These are phyloP conservation scores for Lasiodiplodia theobromae DNA, from an alignment of 2,329 filamentous ascomycete species.

Conservation along the genomic window DNA sequence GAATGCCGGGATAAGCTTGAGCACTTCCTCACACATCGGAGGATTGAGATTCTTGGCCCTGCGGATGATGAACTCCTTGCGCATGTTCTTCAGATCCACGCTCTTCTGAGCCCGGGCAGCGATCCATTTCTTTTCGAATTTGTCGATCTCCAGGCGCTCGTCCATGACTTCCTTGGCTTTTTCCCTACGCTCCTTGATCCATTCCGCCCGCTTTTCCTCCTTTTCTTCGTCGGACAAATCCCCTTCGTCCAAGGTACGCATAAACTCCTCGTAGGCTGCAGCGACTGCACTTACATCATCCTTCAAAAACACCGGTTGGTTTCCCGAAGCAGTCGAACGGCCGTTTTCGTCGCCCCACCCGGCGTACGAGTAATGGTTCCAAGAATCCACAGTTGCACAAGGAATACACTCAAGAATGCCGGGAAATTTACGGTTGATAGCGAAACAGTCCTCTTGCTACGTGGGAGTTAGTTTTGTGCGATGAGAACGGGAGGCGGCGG, in stretches of 20 bases:
- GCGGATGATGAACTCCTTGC: constrained; percentile 46
- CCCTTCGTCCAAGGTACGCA: not conserved
- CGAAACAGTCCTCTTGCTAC: constrained; percentile 41
- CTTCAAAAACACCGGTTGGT: constrained; percentile 28
- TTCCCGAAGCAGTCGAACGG: constrained; percentile 38
- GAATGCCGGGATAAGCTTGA: constrained; percentile 50
- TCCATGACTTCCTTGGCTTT: constrained; percentile 27
- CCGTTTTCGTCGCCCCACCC: constrained; percentile 45
- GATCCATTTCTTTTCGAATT: constrained; percentile 45
- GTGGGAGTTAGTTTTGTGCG: constrained; percentile 26
- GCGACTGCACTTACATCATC: constrained; percentile 20
- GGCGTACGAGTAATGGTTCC: constrained; percentile 47
- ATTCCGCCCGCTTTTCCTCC: constrained; percentile 39
- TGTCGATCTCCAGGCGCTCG: constrained; percentile 47
- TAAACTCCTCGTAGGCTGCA: constrained; percentile 21
- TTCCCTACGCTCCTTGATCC: constrained; percentile 26
- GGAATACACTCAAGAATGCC: constrained; percentile 41
- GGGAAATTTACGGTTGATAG: constrained; percentile 35
- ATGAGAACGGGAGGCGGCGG: constrained; percentile 25
- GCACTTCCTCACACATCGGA: constrained; percentile 43
- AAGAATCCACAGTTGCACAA: constrained; percentile 47
- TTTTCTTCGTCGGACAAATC: constrained; percentile 32
- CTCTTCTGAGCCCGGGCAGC: constrained; percentile 41
- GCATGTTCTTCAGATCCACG: constrained; percentile 42
- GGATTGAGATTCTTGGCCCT: constrained; percentile 46